Evolutionary conservation across 805 yeast species (phyloP), one percentile per base, ranked within the genome.

Genomic region (Kluyveromyces nonfermentans): DNA sequence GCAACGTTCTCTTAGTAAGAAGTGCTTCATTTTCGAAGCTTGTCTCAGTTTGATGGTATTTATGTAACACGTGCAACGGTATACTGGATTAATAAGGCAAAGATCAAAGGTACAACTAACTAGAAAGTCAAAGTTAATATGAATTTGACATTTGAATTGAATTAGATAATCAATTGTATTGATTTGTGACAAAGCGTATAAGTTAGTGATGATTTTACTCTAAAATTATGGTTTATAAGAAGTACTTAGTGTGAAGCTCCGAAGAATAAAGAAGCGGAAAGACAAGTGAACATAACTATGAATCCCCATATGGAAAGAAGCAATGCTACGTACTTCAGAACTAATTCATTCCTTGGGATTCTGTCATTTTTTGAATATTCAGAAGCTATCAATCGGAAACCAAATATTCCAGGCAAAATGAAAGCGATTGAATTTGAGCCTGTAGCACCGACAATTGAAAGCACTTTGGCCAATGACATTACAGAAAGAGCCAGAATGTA

Each of bases 381-480:
- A 15, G 59, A 53, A 2, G 58, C 59, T 19, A 57, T 56, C 34
- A 59, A 42, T 33, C 47, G 49, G 45, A 65, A 83, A 0, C 90
- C 90, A 60, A 83, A 84, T 45, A 80, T 65, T 0, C 94, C 93
- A 0, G 94, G 94, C 35, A 84, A 67, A 8, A 82, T 82, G 60
- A 83, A 84, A 19, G 87, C 78, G 41, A 84, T 84, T 20, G 86
- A 69, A 0, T 89, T 85, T 4, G 89, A 84, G 0, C 94, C 94
- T 0, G 93, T 84, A 5, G 89, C 82, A 3, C 94, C 94, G 8
- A 84, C 88, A 42, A 84, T 65, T 1, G 90, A 77, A 39, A 84
- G 62, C 4, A 84, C 83, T 31, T 75, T 71, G 42, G 82, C 89
- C 55, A 84, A 77, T 0, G 86, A 80, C 1, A 71, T 65, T 8